Evolutionary conservation across 2,329 filamentous ascomycete species (phyloP).

Genomic region (Emergomyces orientalis): DNA sequence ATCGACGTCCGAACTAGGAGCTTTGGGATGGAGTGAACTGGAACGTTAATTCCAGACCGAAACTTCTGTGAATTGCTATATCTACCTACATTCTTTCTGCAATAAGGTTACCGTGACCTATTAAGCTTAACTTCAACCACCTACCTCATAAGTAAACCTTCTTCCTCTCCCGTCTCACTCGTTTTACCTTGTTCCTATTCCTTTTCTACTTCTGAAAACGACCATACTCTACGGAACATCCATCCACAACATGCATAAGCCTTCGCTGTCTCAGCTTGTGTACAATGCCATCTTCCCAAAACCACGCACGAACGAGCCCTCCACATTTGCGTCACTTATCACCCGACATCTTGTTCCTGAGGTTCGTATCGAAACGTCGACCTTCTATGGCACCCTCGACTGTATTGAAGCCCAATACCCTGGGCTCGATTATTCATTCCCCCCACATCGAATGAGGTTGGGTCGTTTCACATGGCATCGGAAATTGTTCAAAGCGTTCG

Average conservation of each 20-base stretch:
- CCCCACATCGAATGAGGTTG: slow-evolving; percentile 53
- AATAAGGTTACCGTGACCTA: not conserved
- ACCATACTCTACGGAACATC: not conserved
- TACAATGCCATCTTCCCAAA: slow-evolving; percentile 51
- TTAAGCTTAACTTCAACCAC: not conserved
- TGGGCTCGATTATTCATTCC: slow-evolving; percentile 54
- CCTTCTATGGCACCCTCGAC: slow-evolving; percentile 56
- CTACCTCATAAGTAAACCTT: not conserved
- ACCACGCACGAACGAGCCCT: slow-evolving; percentile 48
- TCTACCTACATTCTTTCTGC: not conserved
- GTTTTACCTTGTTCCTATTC: not conserved
- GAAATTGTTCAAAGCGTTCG: slow-evolving; percentile 52
- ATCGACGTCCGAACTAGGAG: not conserved
- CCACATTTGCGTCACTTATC: slow-evolving; percentile 51
- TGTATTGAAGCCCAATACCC: slow-evolving; percentile 58
- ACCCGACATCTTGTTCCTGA: slow-evolving; percentile 55
- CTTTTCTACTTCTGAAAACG: not conserved
- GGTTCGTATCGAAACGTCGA: slow-evolving; percentile 54
- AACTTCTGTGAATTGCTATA: slow-evolving; percentile 1
- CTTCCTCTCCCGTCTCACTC: not conserved
- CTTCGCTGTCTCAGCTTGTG: slow-evolving; percentile 49
- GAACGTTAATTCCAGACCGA: not conserved
- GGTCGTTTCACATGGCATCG: slow-evolving; percentile 53
- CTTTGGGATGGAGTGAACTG: not conserved
- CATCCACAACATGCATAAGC: slow-evolving; percentile 47